These are phyloP conservation scores for Vinca minor DNA, from an alignment of 257 asterid genomes.

Conservation along the genomic window DNA sequence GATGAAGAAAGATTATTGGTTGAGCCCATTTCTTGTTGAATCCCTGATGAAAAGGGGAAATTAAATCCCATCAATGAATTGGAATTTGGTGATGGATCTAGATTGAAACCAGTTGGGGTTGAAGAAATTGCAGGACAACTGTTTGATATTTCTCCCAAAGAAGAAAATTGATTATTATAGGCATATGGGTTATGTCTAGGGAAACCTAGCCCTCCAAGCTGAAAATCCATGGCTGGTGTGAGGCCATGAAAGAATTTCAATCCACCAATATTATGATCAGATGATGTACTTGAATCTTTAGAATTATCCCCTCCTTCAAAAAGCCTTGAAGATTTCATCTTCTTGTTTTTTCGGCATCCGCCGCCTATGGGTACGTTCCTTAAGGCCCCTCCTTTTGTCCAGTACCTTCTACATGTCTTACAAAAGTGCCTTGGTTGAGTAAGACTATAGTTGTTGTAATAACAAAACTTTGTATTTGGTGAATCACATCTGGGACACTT, in stretches of 20 bases:
- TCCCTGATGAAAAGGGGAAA: conserved; percentile 27
- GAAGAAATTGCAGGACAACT: conserved; percentile 27
- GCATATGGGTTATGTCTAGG: conserved; percentile 29
- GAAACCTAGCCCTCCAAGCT: conserved; percentile 37
- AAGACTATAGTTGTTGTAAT: conserved; percentile 88
- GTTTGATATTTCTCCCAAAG: conserved; percentile 29
- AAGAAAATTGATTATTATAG: conserved; percentile 29
- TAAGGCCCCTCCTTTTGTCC: conserved; percentile 89
- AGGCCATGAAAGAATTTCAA: conserved; percentile 57
- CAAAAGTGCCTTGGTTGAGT: conserved; percentile 92
- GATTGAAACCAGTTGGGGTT: conserved; percentile 25
- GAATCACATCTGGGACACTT: conserved; percentile 94
- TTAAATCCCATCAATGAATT: conserved; percentile 34
- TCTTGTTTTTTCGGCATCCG: conserved; percentile 85
- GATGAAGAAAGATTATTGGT: conserved; percentile 47
- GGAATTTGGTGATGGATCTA: conserved; percentile 31
- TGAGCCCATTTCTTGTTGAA: conserved; percentile 50
- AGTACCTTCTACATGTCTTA: conserved; percentile 87
- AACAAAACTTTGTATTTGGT: conserved; percentile 81
- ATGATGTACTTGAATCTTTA: conserved; percentile 25
- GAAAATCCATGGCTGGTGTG: conserved; percentile 82
- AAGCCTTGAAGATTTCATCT: conserved; percentile 37
- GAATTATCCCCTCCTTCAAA: conserved; percentile 33
- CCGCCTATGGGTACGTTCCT: conserved; percentile 93
- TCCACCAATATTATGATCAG: conserved; percentile 54